phyloP scores from a whole-genome alignment of 805 yeast genomes.

The Lachancea mirantina region DNA sequence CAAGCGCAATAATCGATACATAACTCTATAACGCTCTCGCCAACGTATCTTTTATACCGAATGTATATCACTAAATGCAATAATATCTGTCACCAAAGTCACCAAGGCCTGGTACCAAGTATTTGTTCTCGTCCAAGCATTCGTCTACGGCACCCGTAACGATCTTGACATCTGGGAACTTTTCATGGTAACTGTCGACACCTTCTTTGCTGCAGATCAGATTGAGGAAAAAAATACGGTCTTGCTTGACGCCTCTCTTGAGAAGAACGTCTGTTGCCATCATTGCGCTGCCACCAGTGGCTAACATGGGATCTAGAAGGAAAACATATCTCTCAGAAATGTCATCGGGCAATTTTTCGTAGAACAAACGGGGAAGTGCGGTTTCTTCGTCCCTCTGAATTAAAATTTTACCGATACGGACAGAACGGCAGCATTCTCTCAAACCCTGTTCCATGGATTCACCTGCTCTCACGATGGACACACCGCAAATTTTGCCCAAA shows the following conservation, averaged over 20 bases:
- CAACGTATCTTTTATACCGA: background rate
- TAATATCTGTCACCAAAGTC: conserved; percentile 98
- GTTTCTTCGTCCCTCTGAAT: conserved; percentile 99
- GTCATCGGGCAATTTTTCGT: conserved; percentile 91
- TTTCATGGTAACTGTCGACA: conserved; percentile 63
- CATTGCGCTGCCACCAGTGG: conserved; percentile 97
- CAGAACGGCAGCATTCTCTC: conserved; percentile 94
- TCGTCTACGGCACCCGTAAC: conserved; percentile 93
- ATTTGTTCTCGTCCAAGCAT: conserved; percentile 75
- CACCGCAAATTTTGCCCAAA: conserved; percentile 94
- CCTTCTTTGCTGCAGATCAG: conserved; percentile 95
- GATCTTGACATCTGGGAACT: conserved; percentile 77
- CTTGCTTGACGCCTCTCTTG: conserved; percentile 78
- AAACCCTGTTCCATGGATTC: conserved; percentile 98
- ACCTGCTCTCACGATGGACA: conserved; percentile 96
- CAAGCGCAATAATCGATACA: no score
- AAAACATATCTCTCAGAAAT: conserved; percentile 83
- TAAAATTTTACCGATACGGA: conserved; percentile 90
- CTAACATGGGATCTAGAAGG: conserved; percentile 92
- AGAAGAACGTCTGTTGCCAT: conserved; percentile 93
- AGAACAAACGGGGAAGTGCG: conserved; percentile 83
- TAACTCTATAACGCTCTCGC: no score
- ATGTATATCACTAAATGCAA: conserved; percentile 48
- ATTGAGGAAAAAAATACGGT: conserved; percentile 83
- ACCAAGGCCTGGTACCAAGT: conserved; percentile 90